Evolutionary conservation across 2,329 filamentous ascomycete species (phyloP).

Genomic region (Neonectria punicea): DNA sequence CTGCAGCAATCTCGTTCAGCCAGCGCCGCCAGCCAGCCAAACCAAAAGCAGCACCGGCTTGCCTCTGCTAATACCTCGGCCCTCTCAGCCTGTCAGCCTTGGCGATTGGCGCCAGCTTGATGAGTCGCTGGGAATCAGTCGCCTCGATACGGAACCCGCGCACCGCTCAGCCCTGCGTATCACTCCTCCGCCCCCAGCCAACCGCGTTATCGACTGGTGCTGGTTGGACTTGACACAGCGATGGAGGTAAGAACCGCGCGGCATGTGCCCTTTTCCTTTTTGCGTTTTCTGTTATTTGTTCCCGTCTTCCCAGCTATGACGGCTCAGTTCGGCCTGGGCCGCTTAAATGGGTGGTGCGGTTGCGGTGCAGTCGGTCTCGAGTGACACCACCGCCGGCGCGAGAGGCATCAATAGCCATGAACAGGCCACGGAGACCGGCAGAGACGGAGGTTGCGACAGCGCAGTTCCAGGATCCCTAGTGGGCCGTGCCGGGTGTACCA

Average conservation of each 20-base stretch:
- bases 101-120: slow-evolving; percentile 11
- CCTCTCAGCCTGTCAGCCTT: slow-evolving; percentile 15
- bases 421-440: slow-evolving; percentile 6
- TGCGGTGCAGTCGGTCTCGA: slow-evolving; percentile 8
- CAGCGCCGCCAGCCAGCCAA: slow-evolving; percentile 8
- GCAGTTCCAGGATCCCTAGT: slow-evolving; percentile 17
- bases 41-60: slow-evolving; percentile 10
- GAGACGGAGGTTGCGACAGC: slow-evolving; percentile 6
- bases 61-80: not conserved
- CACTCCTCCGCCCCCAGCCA: slow-evolving; percentile 6
- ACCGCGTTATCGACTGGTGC: slow-evolving; percentile 8
- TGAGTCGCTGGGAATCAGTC: slow-evolving; percentile 5
- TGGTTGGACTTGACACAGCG: slow-evolving; percentile 16
- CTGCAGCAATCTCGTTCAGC: slow-evolving; percentile 1
- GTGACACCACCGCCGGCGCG: slow-evolving; percentile 9
- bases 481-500: slow-evolving; percentile 3
- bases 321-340: not conserved
- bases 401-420: not conserved
- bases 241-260: slow-evolving; percentile 23
- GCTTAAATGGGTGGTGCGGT: slow-evolving; percentile 11
- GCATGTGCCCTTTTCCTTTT: slow-evolving; percentile 1
- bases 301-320: not conserved
- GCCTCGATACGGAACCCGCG: not conserved
- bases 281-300: not conserved
- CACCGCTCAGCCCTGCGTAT: slow-evolving; percentile 8